Evolutionary conservation across 345 rosid genomes (phyloP).

Genomic region (Eucalyptus sp.): DNA sequence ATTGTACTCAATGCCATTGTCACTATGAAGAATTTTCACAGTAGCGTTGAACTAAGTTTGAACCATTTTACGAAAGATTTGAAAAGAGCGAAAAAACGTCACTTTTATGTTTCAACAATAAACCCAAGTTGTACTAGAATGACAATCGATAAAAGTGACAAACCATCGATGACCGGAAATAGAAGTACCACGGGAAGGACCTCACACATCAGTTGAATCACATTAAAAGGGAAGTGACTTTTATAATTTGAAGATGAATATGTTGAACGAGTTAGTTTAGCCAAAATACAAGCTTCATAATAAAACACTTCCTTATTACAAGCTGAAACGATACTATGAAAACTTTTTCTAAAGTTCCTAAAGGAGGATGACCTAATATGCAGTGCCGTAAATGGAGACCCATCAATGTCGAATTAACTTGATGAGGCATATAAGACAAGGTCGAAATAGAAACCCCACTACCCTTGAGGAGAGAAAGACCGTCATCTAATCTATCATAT

Average conservation of each 20-base stretch:
- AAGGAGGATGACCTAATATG: background rate
- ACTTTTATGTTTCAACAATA: too few species aligned
- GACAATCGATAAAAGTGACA: background rate
- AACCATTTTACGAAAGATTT: background rate
- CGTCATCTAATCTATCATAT: background rate
- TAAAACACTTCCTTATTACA: too few species aligned
- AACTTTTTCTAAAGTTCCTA: too few species aligned
- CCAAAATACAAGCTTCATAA: too few species aligned
- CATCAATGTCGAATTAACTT: background rate
- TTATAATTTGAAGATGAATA: too few species aligned
- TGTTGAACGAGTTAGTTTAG: too few species aligned
- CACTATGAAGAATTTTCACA: background rate
- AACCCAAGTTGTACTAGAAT: background rate
- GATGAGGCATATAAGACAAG: background rate
- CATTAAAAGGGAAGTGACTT: background rate
- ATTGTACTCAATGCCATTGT: background rate
- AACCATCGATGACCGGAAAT: too few species aligned
- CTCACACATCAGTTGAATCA: background rate
- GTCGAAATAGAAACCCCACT: background rate
- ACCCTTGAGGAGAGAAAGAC: background rate
- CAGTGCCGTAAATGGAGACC: too few species aligned
- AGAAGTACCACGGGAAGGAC: background rate
- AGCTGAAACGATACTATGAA: too few species aligned
- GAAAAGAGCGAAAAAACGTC: background rate
- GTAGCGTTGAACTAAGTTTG: too few species aligned